Evolutionary conservation across 192 early-diverging fungal genomes (phyloP).

Genomic region (Coemansia sp.): DNA sequence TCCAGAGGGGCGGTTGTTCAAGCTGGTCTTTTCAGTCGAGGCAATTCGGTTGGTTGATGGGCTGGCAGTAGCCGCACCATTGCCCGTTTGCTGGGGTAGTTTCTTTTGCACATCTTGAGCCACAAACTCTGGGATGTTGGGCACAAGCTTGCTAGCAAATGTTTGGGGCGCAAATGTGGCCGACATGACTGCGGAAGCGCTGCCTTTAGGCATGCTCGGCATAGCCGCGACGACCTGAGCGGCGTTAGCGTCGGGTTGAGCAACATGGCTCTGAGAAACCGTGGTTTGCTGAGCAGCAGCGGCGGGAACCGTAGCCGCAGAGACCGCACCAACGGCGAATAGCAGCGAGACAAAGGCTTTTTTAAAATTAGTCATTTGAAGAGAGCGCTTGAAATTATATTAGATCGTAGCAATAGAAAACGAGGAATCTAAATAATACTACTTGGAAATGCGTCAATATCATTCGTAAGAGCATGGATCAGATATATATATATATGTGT

Average conservation of each 20-base stretch:
- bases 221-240: not conserved
- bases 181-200: conserved; percentile 1
- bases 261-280: not conserved
- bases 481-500: not conserved
- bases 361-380: conserved; percentile 21
- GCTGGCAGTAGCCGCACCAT: not conserved
- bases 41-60: not conserved
- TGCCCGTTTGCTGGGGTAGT: not conserved
- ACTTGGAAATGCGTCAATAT: not conserved
- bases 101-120: not conserved
- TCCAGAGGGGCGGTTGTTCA: conserved; percentile 18
- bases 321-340: conserved; percentile 27
- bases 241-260: not conserved
- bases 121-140: not conserved
- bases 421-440: not conserved
- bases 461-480: not conserved
- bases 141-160: conserved; percentile 14
- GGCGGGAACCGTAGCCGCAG: conserved; percentile 17
- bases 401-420: not conserved
- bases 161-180: conserved; percentile 1
- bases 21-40: not conserved
- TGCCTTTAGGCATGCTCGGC: not conserved
- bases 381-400: not conserved
- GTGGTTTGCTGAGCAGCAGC: not conserved
- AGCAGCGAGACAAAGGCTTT: conserved; percentile 30